Evolutionary conservation across 345 rosid species (phyloP), one percentile per base, ranked within the genome.

Genomic region (Punica granatum): DNA sequence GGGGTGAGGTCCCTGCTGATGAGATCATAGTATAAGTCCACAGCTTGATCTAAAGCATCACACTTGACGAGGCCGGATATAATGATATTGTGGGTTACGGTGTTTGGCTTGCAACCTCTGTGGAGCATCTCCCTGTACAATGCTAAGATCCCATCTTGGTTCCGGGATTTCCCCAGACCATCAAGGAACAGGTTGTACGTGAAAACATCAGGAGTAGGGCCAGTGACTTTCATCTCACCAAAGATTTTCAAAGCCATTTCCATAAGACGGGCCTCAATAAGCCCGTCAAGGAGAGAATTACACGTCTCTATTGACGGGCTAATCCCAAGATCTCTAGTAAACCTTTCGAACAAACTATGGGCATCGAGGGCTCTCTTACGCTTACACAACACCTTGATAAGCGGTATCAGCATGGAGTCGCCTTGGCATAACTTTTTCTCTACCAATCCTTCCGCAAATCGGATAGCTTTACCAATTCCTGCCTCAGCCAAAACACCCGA

Each of bases 181-280:
- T 85, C 84, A 63, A 90, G 90, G 65, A 89, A 78, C 70, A 85
- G 76, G 83, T 93, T 90, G 74, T 83, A 90, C 35, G 93, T 90
- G 72, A 79, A 74, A 70, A 79, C 78, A 70, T 87, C 86, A 0
- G 94, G 92, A 53, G 71, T 60, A 74, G 86, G 87, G 61, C 92
- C 89, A 51, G 61, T 67, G 67, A 54, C 80, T 85, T 87, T 90
- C 90, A 82, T 81, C 76, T 79, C 83, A 36, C 60, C 60, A 65
- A 88, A 88, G 64, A 87, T 69, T 30, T 74, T 68, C 66, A 82
- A 75, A 49, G 94, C 92, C 70, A 44, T 64, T 61, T 81, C 87
- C 37, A 77, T 68, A 65, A 60, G 70, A 67, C 69, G 69, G 61
- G 70, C 83, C 77, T 84, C 81, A 63, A 90, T 76, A 71, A 93